Evolutionary conservation across 2,329 filamentous ascomycete genomes (phyloP).

Genomic region (Monilinia vaccinii-corymbosi): DNA sequence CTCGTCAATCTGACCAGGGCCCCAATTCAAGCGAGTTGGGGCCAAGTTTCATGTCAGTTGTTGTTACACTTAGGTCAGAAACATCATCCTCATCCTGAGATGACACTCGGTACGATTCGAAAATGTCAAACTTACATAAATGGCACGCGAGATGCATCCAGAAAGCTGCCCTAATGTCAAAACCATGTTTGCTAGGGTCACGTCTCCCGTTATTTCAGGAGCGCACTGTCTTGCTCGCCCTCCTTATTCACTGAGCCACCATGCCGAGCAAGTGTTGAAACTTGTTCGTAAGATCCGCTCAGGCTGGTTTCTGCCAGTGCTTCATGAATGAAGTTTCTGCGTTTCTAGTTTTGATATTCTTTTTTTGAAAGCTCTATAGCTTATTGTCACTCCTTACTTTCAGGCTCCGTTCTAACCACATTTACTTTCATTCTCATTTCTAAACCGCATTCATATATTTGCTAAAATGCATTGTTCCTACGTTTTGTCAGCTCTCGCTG

Average conservation of each 20-base stretch:
- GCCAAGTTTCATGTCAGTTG: constrained; percentile 4
- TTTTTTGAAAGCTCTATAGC: not conserved
- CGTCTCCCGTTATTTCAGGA: constrained; percentile 2
- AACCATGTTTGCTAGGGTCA: not conserved
- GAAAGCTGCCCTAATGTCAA: not conserved
- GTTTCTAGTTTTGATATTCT: not conserved
- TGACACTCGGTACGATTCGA: not conserved
- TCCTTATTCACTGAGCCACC: not conserved
- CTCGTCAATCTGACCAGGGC: not conserved
- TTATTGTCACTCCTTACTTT: not conserved
- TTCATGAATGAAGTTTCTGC: not conserved
- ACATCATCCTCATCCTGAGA: constrained; percentile 1
- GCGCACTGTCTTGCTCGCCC: not conserved
- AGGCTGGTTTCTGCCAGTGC: not conserved
- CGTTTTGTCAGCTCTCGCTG: constrained; percentile 7
- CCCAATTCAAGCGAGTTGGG: not conserved
- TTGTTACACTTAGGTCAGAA: not conserved
- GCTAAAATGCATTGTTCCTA: constrained; percentile 5
- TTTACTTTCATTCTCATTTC: not conserved
- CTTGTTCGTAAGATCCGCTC: not conserved
- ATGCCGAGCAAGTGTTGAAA: not conserved
- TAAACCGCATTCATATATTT: not conserved
- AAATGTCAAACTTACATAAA: not conserved
- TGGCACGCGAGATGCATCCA: not conserved
- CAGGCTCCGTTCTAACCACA: constrained; percentile 6